These are phyloP conservation scores for Claviceps digitariae DNA, from an alignment of 2,329 filamentous ascomycete genomes.

Conservation along the genomic window DNA sequence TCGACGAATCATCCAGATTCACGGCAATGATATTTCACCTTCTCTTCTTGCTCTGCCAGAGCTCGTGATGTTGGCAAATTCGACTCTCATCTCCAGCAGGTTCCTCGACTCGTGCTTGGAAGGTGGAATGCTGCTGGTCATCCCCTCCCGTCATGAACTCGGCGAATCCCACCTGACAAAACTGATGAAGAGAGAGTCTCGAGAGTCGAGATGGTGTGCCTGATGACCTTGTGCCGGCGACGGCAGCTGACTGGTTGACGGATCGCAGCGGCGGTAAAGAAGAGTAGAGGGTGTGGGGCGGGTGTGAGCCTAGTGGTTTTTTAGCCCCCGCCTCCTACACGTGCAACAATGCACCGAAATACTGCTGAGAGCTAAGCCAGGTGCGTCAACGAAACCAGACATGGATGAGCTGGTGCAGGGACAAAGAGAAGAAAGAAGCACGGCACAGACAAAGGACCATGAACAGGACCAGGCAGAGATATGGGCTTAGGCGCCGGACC, in stretches of 20 bases:
- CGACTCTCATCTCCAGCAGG: background rate
- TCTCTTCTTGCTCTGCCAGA: background rate
- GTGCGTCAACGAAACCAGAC: background rate
- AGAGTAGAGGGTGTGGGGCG: background rate
- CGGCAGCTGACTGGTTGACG: slow-evolving; percentile 13
- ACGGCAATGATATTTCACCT: background rate
- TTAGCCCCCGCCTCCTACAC: background rate
- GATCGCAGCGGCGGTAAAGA: slow-evolving; percentile 2
- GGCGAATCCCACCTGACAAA: slow-evolving; percentile 6
- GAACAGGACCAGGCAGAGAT: background rate
- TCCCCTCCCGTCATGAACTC: background rate
- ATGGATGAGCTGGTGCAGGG: background rate
- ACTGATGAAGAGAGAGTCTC: background rate
- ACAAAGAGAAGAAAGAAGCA: background rate
- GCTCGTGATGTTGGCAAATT: background rate
- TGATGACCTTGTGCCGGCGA: slow-evolving; percentile 10
- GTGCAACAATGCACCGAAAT: background rate
- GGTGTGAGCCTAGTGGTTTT: background rate
- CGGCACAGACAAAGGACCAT: background rate
- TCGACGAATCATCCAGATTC: background rate
- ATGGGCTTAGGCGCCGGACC: no score
- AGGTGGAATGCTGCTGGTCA: slow-evolving; percentile 1
- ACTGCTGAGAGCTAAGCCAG: background rate
- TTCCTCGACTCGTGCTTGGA: background rate
- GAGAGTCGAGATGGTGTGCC: slow-evolving; percentile 11